Evolutionary conservation across 768 basidiomycete genomes (phyloP), one percentile per base, ranked within the genome.

Genomic region (Trametopsis cervina): DNA sequence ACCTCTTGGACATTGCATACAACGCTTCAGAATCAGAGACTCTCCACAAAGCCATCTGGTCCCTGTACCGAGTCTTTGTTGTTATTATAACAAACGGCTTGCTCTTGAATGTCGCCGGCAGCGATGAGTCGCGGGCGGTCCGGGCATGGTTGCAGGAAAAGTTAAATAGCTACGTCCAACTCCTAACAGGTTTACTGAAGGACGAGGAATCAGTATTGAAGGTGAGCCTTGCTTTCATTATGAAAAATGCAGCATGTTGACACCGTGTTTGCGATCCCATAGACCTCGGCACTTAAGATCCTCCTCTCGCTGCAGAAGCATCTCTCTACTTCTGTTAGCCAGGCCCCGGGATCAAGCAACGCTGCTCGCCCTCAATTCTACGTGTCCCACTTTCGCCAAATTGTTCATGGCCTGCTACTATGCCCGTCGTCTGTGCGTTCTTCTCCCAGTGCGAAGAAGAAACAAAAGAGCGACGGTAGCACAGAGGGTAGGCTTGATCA

Each of bases 121-220:
- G 75, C 13, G 75, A 77, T 35, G 78, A 78, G 56, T 71, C 76
- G 15, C 72, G 70, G 50, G 62, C 71, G 10, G 86, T 92, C 5
- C 79, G 83, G 53, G 69, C 72, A 21, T 97, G 94, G 94, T 66
- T 93, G 42, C 80, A 80, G 73, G 89, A 83, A 51, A 72, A 81
- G 37, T 68, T 94, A 42, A 76, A 84, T 44, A 67, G 73, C 2
- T 97, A 85, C 64, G 74, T 81, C 38, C 75, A 79, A 24, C 74
- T 87, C 41, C 69, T 96, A 41, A 74, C 73, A 13, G 78, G 82
- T 1, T 63, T 94, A 23, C 58, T 95, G 53, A 76, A 85, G 59
- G 87, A 91, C 54, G 78, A 84, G 18, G 92, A 97, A 60, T 74
- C 81, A 38, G 66, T 72, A 9, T 60, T 97, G 24, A 72, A 85